Base-by-base conservation (phyloP, 139 green algal genomes). In the Haematococcus lacustris region DNA sequence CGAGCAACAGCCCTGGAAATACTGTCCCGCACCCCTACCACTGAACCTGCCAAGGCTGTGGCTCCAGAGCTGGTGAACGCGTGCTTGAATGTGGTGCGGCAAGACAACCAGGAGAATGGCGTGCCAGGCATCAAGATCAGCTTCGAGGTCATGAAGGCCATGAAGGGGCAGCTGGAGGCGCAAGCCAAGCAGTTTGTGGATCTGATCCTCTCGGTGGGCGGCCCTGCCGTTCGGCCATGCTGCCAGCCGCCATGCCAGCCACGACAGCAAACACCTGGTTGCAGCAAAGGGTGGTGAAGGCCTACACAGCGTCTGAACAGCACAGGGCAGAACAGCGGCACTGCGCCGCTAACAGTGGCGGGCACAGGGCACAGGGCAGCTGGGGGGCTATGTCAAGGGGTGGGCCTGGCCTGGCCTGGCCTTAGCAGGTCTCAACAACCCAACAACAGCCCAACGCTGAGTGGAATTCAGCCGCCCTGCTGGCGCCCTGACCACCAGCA, bases 51-150 rank as follows among this genome's bases (percentile, higher is more conserved):
- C 17, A 70, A 67, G 74, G 73, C 76, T 1, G 86, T 89, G 70
- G 81, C 88, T 9, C 25, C 68, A 0, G 79, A 90, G 37, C 78
- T 97, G 33, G 73, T 94, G 62, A 78, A 83, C 28, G 60, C 85
- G 30, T 87, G 83, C 32, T 70, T 95, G 39, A n/a, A 68, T 23
- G 85, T 95, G 21, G 73, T 96, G 3, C 63, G 73, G 34, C 74
- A 43, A 1, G 95, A 99, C 81, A 93, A 94, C 62, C 93, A 98
- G 82, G 90, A 94, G 2, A 97, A 96, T 72, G 93, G 78, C 0
- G 69, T 96, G 13, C 71, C 96, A 0, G 83, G 79, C 13, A 80
- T 96, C 60, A 88, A 89, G 25, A 76, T 94, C 28, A 73, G 95
- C 3, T 89, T 97, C 65, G 94, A 98, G 67, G 65, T 98, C 38